phyloP scores from a whole-genome alignment of 106 monocot species.

The Agapanthus africanus region DNA sequence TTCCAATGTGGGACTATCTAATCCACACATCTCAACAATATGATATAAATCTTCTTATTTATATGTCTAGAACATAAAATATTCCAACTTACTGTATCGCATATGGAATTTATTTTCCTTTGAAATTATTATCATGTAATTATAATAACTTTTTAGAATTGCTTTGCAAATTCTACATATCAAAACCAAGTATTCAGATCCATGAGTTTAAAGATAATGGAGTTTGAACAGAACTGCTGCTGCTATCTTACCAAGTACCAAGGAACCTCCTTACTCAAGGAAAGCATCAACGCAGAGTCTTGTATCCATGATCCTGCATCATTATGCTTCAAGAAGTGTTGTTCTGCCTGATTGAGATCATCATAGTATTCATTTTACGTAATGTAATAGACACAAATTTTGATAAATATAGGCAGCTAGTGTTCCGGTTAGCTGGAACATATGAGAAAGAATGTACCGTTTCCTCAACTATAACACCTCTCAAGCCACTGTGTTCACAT shows the following conservation, averaged over 20 bases:
- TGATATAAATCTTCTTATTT: too few species aligned
- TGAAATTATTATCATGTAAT: too few species aligned
- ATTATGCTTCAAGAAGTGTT: slow-evolving; percentile 94
- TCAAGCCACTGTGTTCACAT: slow-evolving; percentile 81
- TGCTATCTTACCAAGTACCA: slow-evolving; percentile 96
- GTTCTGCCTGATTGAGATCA: slow-evolving; percentile 54
- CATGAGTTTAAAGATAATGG: not conserved
- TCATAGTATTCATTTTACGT: not conserved
- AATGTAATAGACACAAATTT: not conserved
- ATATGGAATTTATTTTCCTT: too few species aligned
- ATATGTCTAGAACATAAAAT: too few species aligned
- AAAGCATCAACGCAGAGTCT: slow-evolving; percentile 87
- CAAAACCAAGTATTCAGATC: not conserved
- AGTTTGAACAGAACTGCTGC: not conserved
- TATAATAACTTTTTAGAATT: not conserved
- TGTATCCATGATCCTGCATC: slow-evolving; percentile 98
- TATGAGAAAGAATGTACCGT: slow-evolving; percentile 34
- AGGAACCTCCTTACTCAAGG: slow-evolving; percentile 81
- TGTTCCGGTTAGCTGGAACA: not conserved
- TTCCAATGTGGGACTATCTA: too few species aligned
- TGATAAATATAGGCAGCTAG: not conserved
- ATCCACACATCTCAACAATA: too few species aligned
- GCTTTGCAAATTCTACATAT: not conserved
- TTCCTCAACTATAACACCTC: slow-evolving; percentile 96
- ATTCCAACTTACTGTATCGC: too few species aligned